Conservation (phyloP, 495 filamentous ascomycete genomes). For the Neurospora discreta region DNA sequence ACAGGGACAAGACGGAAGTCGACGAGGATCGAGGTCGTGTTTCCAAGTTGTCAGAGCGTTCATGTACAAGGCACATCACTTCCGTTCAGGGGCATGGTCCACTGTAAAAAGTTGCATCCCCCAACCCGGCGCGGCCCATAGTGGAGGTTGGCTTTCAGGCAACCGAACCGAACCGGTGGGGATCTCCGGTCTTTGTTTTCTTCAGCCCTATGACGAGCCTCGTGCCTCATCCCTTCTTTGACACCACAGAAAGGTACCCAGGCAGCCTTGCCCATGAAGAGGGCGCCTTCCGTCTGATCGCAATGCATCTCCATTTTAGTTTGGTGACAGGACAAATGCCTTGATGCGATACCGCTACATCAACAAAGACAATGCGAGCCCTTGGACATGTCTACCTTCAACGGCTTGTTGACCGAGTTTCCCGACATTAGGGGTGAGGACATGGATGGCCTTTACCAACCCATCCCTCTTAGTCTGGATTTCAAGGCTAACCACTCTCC, state of each 20-base stretch:
- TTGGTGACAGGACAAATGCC: neutral
- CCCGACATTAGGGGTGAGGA: slow-evolving; percentile 50
- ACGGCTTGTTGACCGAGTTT: slow-evolving; percentile 42
- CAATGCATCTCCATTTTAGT: neutral
- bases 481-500: neutral
- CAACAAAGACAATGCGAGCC: neutral
- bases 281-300: neutral
- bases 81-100: neutral
- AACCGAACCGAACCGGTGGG: neutral
- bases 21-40: neutral
- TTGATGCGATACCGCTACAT: neutral
- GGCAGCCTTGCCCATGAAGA: too few species aligned
- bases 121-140: neutral
- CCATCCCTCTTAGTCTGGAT: neutral
- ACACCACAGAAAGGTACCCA: neutral
- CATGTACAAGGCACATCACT: neutral
- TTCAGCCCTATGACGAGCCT: neutral
- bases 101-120: neutral
- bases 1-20: neutral
- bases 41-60: neutral
- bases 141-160: neutral
- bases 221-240: neutral
- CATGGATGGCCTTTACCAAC: neutral
- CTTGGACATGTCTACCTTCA: slow-evolving; percentile 27
- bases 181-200: neutral